Conservation (phyloP, 805 yeast species). For the Sugiyamaella chiloensis region DNA sequence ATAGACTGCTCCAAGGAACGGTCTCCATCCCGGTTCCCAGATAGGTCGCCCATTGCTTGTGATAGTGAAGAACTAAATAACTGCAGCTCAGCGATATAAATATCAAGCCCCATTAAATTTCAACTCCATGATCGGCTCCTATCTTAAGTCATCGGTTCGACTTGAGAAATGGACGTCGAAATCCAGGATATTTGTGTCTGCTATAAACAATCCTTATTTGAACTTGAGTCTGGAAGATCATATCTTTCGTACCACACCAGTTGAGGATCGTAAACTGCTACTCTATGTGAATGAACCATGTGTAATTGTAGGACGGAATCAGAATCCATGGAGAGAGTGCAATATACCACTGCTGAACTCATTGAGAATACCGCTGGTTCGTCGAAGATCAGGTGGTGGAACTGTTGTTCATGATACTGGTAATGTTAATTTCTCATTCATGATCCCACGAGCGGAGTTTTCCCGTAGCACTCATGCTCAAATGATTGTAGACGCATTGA, state of each 20-base stretch:
- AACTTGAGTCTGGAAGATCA: conserved; percentile 83
- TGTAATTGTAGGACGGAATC: conserved; percentile 94
- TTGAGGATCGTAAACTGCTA: conserved; percentile 41
- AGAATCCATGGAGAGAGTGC: conserved; percentile 88
- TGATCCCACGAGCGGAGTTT: conserved; percentile 66
- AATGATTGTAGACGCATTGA: conserved; percentile 43
- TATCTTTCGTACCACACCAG: conserved; percentile 63
- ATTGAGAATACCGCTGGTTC: conserved; percentile 58
- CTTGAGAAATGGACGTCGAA: background rate
- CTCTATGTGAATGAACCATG: conserved; percentile 78
- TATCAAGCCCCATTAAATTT: too few relatives aligned
- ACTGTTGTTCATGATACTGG: conserved; percentile 93
- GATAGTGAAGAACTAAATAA: too few relatives aligned
- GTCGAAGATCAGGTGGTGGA: conserved; percentile 93
- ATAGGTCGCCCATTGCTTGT: too few relatives aligned
- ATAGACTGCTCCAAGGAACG: conserved; percentile 27
- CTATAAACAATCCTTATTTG: conserved; percentile 59
- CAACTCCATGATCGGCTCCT: background rate
- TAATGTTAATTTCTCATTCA: conserved; percentile 79
- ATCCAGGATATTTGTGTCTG: conserved; percentile 48
- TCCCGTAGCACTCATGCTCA: conserved; percentile 50
- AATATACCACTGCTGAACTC: conserved; percentile 54
- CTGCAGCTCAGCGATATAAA: too few relatives aligned
- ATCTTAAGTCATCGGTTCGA: background rate
- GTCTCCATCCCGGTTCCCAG: too few relatives aligned